Evolutionary conservation across 2,329 filamentous ascomycete genomes (phyloP).

Genomic region (Hypoxylon sp.): DNA sequence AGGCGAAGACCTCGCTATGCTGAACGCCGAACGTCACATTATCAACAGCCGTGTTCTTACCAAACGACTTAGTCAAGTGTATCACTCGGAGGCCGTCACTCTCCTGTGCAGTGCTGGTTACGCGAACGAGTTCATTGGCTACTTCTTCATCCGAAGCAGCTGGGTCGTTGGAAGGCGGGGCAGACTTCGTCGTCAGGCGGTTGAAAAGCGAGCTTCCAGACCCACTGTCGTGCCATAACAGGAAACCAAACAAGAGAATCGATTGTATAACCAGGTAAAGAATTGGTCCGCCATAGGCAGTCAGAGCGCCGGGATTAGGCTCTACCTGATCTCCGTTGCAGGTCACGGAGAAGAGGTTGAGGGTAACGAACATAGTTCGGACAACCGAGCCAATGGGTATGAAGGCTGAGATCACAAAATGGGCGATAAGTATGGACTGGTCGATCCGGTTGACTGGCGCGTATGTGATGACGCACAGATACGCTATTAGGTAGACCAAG

Average conservation of each 20-base stretch:
- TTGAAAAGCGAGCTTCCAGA: conserved; percentile 66
- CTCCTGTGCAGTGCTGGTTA: conserved; percentile 63
- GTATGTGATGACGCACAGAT: conserved; percentile 80
- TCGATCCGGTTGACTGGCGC: conserved; percentile 78
- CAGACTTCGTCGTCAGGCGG: conserved; percentile 50
- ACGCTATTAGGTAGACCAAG: conserved; percentile 77
- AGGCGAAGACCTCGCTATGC: conserved; percentile 85
- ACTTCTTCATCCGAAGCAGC: conserved; percentile 68
- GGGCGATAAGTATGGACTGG: conserved; percentile 72
- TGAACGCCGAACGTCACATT: conserved; percentile 87
- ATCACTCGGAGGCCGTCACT: conserved; percentile 81
- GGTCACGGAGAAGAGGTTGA: conserved; percentile 86
- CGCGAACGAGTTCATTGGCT: conserved; percentile 71
- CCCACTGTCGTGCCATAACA: conserved; percentile 86
- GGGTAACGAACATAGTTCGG: conserved; percentile 78
- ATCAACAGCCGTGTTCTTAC: conserved; percentile 82
- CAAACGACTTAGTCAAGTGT: conserved; percentile 84
- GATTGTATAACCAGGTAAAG: conserved; percentile 83
- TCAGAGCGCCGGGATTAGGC: conserved; percentile 76
- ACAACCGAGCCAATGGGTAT: conserved; percentile 83
- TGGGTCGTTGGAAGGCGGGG: conserved; percentile 49
- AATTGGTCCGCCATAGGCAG: conserved; percentile 85
- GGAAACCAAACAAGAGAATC: conserved; percentile 74
- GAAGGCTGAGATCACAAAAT: conserved; percentile 80
- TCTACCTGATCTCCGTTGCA: conserved; percentile 76